Evolutionary conservation across 768 basidiomycete species (phyloP).

Genomic region (Agrocybe chaxingu): DNA sequence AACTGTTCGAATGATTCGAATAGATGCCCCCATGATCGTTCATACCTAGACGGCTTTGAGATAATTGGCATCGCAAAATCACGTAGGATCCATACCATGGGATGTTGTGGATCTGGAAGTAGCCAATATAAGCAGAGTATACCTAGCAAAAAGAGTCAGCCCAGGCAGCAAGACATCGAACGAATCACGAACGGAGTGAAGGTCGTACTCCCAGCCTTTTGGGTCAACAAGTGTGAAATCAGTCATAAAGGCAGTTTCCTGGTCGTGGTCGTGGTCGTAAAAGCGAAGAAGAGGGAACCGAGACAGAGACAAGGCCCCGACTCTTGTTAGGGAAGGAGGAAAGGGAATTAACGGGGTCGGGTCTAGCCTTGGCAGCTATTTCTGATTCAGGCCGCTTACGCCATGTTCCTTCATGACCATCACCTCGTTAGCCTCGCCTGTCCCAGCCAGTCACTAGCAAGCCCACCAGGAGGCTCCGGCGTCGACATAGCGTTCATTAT

Average conservation of each 20-base stretch:
- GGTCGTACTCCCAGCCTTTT: constrained; percentile 76
- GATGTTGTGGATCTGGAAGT: constrained; percentile 69
- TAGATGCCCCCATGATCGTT: constrained; percentile 74
- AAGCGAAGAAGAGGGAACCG: not conserved
- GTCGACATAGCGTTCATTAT: too few species aligned
- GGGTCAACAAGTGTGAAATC: constrained; percentile 76
- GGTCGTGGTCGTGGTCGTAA: constrained; percentile 3
- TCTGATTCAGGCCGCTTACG: too few species aligned
- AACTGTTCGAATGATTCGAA: constrained; percentile 81
- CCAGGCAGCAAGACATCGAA: constrained; percentile 3
- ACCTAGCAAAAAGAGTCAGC: constrained; percentile 26
- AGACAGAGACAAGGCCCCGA: constrained; percentile 4
- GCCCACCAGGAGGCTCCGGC: not conserved
- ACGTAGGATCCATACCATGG: constrained; percentile 47
- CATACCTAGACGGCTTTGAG: constrained; percentile 50
- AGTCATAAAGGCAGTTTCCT: constrained; percentile 27
- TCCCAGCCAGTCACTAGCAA: not conserved
- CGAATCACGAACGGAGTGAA: constrained; percentile 49
- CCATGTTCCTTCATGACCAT: not conserved
- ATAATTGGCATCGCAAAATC: constrained; percentile 1
- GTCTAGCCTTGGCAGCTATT: too few species aligned
- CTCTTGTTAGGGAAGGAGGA: not conserved
- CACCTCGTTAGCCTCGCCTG: not conserved
- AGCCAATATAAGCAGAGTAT: constrained; percentile 76
- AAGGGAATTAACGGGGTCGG: not conserved